These are phyloP conservation scores for Cucurbita moschata DNA, from an alignment of 306 rosid genomes.

Conservation along the genomic window DNA sequence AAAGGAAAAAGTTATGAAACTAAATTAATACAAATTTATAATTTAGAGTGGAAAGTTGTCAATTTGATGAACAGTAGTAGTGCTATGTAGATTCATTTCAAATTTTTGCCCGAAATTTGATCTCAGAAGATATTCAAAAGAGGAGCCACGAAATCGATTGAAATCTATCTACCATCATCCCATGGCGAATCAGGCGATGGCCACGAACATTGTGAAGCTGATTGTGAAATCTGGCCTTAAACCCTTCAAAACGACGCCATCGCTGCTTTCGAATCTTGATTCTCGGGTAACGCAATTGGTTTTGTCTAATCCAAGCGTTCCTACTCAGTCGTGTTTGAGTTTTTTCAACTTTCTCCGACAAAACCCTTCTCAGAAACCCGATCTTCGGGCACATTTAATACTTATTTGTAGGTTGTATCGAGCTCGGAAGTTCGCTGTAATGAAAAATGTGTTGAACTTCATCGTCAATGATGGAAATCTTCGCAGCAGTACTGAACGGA, in stretches of 20 bases:
- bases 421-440: slow-evolving; percentile 32
- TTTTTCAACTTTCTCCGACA: slow-evolving; percentile 43
- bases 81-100: background rate
- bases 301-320: slow-evolving; percentile 38
- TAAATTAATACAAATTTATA: too few species aligned
- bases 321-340: slow-evolving; percentile 19
- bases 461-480: slow-evolving; percentile 18
- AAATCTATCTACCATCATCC: background rate
- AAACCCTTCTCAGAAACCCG: slow-evolving; percentile 27
- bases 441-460: slow-evolving; percentile 30
- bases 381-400: slow-evolving; percentile 42
- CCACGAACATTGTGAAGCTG: slow-evolving; percentile 17
- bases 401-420: slow-evolving; percentile 28
- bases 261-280: slow-evolving; percentile 32
- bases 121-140: slow-evolving; percentile 18
- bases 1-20: too few species aligned
- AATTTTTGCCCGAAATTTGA: slow-evolving; percentile 20
- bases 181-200: slow-evolving; percentile 22
- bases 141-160: slow-evolving; percentile 3
- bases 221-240: slow-evolving; percentile 20
- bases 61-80: background rate
- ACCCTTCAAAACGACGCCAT: slow-evolving; percentile 15
- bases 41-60: background rate
- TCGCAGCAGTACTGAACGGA: slow-evolving; percentile 2
- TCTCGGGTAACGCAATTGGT: slow-evolving; percentile 33